A percentile compares a stretch with the other conserved stretches of the same genome.
phyloP scores from a whole-genome alignment of 176 grass and related monocot species.

The Oryza rufipogon region DNA sequence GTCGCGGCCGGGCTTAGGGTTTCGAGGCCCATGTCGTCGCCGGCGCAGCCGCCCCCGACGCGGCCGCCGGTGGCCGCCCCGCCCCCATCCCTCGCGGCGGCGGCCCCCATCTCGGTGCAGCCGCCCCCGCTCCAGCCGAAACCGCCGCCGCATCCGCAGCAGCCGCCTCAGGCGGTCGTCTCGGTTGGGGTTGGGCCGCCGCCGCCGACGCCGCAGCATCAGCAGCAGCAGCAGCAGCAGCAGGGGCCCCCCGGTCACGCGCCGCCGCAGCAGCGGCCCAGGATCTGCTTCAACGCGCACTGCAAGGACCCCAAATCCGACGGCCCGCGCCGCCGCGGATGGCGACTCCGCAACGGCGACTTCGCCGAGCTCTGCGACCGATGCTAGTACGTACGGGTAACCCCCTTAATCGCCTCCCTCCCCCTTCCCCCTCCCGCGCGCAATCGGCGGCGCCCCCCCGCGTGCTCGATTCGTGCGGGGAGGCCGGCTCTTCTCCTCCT shows the following conservation, averaged over 20 bases:
- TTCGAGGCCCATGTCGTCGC: slow-evolving; percentile 46
- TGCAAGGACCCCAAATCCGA: slow-evolving; percentile 91
- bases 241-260: background rate
- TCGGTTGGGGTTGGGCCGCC: background rate
- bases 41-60: slow-evolving; percentile 24
- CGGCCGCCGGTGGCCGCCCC: background rate
- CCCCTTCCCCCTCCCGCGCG: background rate
- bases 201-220: slow-evolving; percentile 9
- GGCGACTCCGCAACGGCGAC: slow-evolving; percentile 73
- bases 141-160: slow-evolving; percentile 34
- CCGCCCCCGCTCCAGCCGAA: slow-evolving; percentile 47
- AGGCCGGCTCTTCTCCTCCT: background rate
- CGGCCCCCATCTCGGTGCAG: slow-evolving; percentile 43
- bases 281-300: slow-evolving; percentile 91
- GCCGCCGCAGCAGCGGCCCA: slow-evolving; percentile 43
- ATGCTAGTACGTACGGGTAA: slow-evolving; percentile 75
- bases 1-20: slow-evolving; percentile 38
- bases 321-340: slow-evolving; percentile 61
- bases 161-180: background rate
- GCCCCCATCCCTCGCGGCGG: slow-evolving; percentile 12
- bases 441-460: background rate
- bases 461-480: slow-evolving; percentile 39
- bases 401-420: slow-evolving; percentile 35
- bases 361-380: slow-evolving; percentile 91
- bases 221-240: slow-evolving; percentile 21